Percentiles rank a stretch among this genome's conserved stretches.
Evolutionary conservation across 2,329 filamentous ascomycete genomes (phyloP).

Genomic region (Fusarium chuoi): DNA sequence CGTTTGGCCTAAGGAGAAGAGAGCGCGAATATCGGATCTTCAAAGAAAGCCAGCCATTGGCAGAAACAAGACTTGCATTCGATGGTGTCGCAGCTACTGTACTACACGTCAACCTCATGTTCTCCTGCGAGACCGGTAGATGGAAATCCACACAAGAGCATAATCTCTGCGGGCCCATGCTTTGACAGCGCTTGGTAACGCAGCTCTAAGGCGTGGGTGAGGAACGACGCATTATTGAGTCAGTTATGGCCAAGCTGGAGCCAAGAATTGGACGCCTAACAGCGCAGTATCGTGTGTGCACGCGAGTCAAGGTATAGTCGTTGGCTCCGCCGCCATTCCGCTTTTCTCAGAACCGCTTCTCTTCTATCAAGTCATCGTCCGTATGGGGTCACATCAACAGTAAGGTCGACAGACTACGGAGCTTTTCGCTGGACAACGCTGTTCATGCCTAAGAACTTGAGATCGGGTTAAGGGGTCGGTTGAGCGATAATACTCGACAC

Average conservation of each 20-base stretch:
- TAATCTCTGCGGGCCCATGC: conserved; percentile 18
- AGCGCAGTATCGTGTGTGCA: background rate
- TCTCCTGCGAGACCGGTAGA: conserved; percentile 36
- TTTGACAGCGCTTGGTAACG: conserved; percentile 36
- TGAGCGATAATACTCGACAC: background rate
- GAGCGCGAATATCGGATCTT: background rate
- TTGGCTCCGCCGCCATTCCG: background rate
- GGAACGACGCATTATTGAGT: background rate
- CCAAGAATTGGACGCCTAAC: background rate
- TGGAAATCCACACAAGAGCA: conserved; percentile 15
- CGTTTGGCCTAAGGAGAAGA: background rate
- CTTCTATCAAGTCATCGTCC: background rate
- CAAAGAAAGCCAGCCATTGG: background rate
- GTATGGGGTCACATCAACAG: no score
- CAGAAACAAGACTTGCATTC: background rate
- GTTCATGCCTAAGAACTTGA: background rate
- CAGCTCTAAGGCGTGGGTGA: conserved; percentile 7
- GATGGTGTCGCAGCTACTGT: conserved; percentile 18
- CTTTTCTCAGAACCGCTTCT: background rate
- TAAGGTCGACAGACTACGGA: background rate
- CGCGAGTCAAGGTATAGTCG: conserved; percentile 16
- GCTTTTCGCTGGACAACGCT: background rate
- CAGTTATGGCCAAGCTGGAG: background rate
- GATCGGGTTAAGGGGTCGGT: background rate
- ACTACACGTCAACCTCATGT: conserved; percentile 6